Evolutionary conservation across 2,329 filamentous ascomycete species (phyloP), one percentile per base, ranked within the genome.

Genomic region (Pseudogymnoascus sp.): DNA sequence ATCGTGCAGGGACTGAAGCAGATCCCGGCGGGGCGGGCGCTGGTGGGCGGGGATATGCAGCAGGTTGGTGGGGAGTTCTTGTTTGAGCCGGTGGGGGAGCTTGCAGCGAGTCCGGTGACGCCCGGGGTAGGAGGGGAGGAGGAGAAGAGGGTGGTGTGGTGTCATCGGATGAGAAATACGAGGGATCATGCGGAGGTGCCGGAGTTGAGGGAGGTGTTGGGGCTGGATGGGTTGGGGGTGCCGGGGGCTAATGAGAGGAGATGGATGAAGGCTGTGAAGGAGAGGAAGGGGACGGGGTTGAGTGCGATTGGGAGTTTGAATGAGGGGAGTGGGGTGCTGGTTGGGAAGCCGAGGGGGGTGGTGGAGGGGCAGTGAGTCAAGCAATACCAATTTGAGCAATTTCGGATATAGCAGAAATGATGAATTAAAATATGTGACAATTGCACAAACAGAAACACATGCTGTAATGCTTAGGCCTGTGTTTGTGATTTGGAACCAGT

Each of bases 111-210:
- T 3, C 69, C 69, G 6, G 66, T 69, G 19, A 38, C 62, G 1
- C 65, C 67, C 2, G 37, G 62, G 2, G 40, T 63, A 1, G 35
- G 28, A 2, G 37, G 4, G 12, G 24, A 46, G 24, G 64, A 63
- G 26, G 78, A 83, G 70, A 89, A 89, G 75, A 78, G 77, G 62
- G 82, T 90, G 28, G 86, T 84, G 1, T 96, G 91, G 90, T 92
- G 88, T 69, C 89, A 93, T 75, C 81, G 90, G 28, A 96, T 96
- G 90, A 81, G 80, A 71, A 89, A 84, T 63, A 93, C 90, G 11
- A 78, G 90, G 59, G 90, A 93, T 68, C 91, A 96, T 72, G 83
- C 84, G 1, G 89, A 92, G 77, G 79, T 93, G 1, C 80, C 81
- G 0, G 86, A 87, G 72, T 70, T 92, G 62, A 83, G 85, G 75